phyloP scores from a whole-genome alignment of 2,329 filamentous ascomycete species.

The Fusarium poae region DNA sequence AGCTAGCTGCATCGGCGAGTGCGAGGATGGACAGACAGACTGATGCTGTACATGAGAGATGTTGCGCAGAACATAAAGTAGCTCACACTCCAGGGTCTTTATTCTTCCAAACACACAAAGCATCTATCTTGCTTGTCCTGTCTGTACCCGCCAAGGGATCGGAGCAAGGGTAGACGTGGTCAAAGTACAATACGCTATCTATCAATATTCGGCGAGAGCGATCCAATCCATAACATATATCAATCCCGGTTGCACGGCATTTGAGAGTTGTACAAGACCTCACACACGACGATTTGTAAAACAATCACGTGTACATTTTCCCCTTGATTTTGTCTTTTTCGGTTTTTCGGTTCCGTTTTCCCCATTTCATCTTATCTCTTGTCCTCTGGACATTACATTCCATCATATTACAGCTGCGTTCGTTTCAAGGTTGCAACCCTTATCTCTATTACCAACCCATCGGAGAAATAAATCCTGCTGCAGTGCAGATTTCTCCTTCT shows the following conservation, averaged over 20 bases:
- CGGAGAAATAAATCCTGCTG: conserved; percentile 25
- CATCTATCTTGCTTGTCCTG: neutral
- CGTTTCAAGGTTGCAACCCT: conserved; percentile 20
- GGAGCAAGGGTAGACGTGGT: conserved; percentile 30
- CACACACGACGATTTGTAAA: conserved; percentile 4
- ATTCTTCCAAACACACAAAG: neutral
- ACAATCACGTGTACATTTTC: conserved; percentile 20
- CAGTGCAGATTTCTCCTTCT: neutral
- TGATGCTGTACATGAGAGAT: neutral
- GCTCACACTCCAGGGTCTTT: conserved; percentile 4
- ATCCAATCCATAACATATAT: conserved; percentile 17
- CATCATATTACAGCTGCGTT: neutral
- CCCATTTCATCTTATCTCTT: neutral
- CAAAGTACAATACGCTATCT: conserved; percentile 18
- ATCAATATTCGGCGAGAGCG: conserved; percentile 40
- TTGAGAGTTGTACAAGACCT: conserved; percentile 3
- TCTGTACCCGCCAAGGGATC: conserved; percentile 17
- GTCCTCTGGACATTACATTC: conserved; percentile 7
- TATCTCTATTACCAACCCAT: conserved; percentile 5
- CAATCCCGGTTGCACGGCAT: conserved; percentile 22
- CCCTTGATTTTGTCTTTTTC: conserved; percentile 1
- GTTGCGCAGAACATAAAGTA: neutral
- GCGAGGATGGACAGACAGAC: conserved; percentile 19
- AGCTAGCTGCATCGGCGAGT: conserved; percentile 36
- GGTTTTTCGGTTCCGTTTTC: conserved; percentile 3